Conservation (phyloP, 257 asterid species). For the Petunia axillaris region DNA sequence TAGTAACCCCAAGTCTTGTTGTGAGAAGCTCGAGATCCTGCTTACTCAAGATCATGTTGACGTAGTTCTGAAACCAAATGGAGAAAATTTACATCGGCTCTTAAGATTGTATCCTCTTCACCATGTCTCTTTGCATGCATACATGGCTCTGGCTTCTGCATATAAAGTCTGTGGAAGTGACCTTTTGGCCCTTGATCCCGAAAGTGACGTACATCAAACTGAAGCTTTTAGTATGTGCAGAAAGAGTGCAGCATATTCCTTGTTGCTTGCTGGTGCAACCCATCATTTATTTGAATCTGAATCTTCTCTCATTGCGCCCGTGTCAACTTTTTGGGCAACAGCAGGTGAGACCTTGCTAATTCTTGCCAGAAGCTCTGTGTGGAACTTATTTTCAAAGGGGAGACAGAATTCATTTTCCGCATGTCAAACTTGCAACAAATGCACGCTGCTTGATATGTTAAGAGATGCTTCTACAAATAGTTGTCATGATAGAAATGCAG, state of each 20-base stretch:
- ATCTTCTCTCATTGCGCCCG: slow-evolving; percentile 48
- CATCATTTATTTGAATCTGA: slow-evolving; percentile 61
- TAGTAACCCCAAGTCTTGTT: slow-evolving; percentile 47
- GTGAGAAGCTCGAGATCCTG: slow-evolving; percentile 64
- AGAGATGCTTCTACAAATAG: background rate
- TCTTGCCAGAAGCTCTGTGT: slow-evolving; percentile 39
- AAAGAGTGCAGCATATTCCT: slow-evolving; percentile 65
- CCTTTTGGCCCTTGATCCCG: slow-evolving; percentile 35
- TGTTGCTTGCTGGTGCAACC: slow-evolving; percentile 57
- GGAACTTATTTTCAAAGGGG: slow-evolving; percentile 31
- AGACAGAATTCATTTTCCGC: slow-evolving; percentile 23
- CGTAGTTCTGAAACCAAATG: background rate
- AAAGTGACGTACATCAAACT: slow-evolving; percentile 24
- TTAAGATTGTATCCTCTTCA: slow-evolving; percentile 51
- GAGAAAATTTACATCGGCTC: slow-evolving; percentile 27
- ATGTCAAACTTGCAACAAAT: slow-evolving; percentile 33
- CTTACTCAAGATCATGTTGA: slow-evolving; percentile 40
- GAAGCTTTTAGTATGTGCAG: slow-evolving; percentile 50
- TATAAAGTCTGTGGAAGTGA: slow-evolving; percentile 53
- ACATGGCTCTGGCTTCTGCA: slow-evolving; percentile 61
- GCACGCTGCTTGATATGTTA: slow-evolving; percentile 22
- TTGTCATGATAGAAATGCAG: slow-evolving; percentile 20
- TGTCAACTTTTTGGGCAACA: slow-evolving; percentile 51
- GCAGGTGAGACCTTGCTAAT: slow-evolving; percentile 67
- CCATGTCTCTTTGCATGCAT: slow-evolving; percentile 54